phyloP scores from a whole-genome alignment of 2,329 filamentous ascomycete species.

The Penicillium vulpinum region DNA sequence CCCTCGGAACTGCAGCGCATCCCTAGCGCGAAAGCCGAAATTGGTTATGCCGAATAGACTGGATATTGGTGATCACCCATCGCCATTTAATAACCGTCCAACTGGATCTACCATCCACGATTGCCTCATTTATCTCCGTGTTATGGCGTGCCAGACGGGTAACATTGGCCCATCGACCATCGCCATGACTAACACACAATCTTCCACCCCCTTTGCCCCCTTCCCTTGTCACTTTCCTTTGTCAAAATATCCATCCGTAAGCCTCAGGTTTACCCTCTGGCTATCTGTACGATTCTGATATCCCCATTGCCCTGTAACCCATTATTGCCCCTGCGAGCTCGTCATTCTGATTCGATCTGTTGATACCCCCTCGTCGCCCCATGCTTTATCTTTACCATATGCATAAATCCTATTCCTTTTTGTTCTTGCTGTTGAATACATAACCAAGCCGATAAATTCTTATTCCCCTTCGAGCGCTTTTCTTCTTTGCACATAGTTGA shows the following conservation, averaged over 20 bases:
- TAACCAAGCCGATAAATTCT: neutral
- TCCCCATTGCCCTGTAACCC: constrained; percentile 5
- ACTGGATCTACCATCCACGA: neutral
- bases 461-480: neutral
- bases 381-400: constrained; percentile 15
- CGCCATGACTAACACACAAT: neutral
- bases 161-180: neutral
- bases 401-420: constrained; percentile 19
- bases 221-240: constrained; percentile 14
- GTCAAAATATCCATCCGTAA: constrained; percentile 4
- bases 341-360: constrained; percentile 18
- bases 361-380: constrained; percentile 27
- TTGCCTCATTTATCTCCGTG: neutral
- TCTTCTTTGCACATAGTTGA: constrained; percentile 3
- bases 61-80: neutral
- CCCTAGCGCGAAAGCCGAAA: constrained; percentile 22
- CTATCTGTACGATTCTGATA: constrained; percentile 7
- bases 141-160: neutral
- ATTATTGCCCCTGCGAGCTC: constrained; percentile 9
- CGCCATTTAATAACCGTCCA: neutral
- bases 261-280: neutral
- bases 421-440: constrained; percentile 11
- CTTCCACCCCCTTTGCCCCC: constrained; percentile 24
- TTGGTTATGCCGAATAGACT: constrained; percentile 19
- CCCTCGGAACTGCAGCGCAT: constrained; percentile 59